Evolutionary conservation across 768 basidiomycete genomes (phyloP), one percentile per base, ranked within the genome.

Genomic region (Suillus fuscotomentosus): DNA sequence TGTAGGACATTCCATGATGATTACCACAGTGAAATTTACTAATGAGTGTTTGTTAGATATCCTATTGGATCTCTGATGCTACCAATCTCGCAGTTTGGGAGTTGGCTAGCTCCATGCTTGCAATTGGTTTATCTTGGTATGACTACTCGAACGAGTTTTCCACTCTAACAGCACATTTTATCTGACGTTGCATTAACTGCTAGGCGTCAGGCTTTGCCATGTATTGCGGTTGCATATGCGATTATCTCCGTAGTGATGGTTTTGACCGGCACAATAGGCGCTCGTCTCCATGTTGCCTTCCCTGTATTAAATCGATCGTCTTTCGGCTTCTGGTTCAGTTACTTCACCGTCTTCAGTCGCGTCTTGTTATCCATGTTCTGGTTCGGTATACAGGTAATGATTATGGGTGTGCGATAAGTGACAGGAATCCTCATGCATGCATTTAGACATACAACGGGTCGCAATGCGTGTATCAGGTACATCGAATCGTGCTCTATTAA

Each of bases 291-390:
- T 68, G 78, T 94, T 50, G 85, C 88, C 0, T 94, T 94, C 73
- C 74, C 74, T n/a, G 83, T 96, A 60, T 79, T 94, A 20, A 91
- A 89, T 67, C 83, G 94, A 31, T 92, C 93, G 2, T 93, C 90
- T 0, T 92, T 95, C 69, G 94, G 94, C 2, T 95, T 94, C 78
- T 95, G 90, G 87, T 84, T 95, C 70, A 91, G 91, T 71, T 95
- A 93, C 75, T 94, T 95, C 75, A 88, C 86, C 61, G 89, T 95
- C 38, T 75, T 95, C 63, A 92, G 90, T 67, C 86, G 92, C 34
- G 83, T 88, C 39, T 78, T 93, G 39, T 81, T 95, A 20, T 82
- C 90, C 50, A 86, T 93, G 83, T 91, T 95, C 76, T 95, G 93
- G 91, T 91, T 91, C 63, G 87, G 86, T 3, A 84, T 92, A 27